Evolutionary conservation across 768 basidiomycete species (phyloP).

Genomic region (Baorangia bicolor): DNA sequence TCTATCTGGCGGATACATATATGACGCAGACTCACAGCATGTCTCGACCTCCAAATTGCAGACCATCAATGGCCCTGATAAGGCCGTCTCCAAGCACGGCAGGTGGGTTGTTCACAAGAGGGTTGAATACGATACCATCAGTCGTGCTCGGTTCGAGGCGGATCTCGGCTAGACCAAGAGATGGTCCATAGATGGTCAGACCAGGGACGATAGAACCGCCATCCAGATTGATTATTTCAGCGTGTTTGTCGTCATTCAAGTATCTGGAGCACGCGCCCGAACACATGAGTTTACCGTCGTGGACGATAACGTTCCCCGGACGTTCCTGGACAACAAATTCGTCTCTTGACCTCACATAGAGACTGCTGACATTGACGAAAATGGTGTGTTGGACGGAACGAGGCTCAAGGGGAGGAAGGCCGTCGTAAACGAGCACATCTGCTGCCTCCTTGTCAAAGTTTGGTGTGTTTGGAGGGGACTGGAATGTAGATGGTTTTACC

Average conservation of each 20-base stretch:
- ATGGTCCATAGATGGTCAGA: conserved; percentile 68
- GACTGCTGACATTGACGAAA: conserved; percentile 62
- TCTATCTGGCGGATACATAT: not conserved
- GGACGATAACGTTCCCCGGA: conserved; percentile 36
- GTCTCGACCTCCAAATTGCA: conserved; percentile 16
- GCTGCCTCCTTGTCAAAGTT: conserved; percentile 69
- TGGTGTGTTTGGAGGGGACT: conserved; percentile 55
- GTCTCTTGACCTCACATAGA: conserved; percentile 37
- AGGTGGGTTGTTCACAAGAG: conserved; percentile 46
- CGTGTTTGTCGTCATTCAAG: conserved; percentile 18
- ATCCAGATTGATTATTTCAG: conserved; percentile 56
- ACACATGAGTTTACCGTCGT: conserved; percentile 55
- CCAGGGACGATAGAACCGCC: conserved; percentile 73
- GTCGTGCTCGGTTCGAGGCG: conserved; percentile 62
- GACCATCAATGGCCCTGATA: conserved; percentile 44
- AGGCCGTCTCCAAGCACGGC: conserved; percentile 9
- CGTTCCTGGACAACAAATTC: conserved; percentile 26
- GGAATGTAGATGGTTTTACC: conserved; percentile 39
- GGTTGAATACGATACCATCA: conserved; percentile 63
- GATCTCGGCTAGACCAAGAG: conserved; percentile 72
- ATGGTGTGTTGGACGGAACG: conserved; percentile 40
- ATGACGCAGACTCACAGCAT: conserved; percentile 22
- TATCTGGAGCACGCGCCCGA: conserved; percentile 35
- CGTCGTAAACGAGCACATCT: conserved; percentile 62
- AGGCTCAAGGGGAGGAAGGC: conserved; percentile 68